Conservation (phyloP, 768 basidiomycete genomes). For the Pulveroboletus sp. region DNA sequence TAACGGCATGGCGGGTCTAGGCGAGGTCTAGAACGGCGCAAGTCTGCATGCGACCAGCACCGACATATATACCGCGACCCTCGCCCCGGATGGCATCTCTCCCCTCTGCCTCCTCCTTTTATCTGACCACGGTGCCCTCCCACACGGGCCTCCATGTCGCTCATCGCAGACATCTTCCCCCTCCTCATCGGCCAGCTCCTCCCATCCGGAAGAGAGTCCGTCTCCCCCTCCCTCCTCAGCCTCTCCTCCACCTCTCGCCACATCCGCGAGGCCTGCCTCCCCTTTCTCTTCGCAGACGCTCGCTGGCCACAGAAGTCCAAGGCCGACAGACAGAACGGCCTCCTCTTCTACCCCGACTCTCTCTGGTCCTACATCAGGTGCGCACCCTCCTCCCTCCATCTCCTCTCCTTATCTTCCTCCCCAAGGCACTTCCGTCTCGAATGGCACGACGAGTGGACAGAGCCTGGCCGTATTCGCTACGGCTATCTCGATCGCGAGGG, state of each 20-base stretch:
- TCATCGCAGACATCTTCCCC: slow-evolving; percentile 33
- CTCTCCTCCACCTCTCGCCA: slow-evolving; percentile 22
- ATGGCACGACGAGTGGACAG: slow-evolving; percentile 36
- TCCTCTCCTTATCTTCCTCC: background rate
- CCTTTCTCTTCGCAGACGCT: slow-evolving; percentile 29
- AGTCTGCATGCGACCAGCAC: background rate
- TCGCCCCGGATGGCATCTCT: slow-evolving; percentile 5
- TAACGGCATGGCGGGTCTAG: slow-evolving; percentile 14
- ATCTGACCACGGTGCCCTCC: background rate
- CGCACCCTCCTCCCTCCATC: background rate
- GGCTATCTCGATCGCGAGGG: slow-evolving; percentile 30
- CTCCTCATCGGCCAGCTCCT: slow-evolving; percentile 29
- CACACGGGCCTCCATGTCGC: slow-evolving; percentile 19
- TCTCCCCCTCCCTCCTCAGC: slow-evolving; percentile 17
- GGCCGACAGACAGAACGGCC: slow-evolving; percentile 17
- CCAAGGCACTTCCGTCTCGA: slow-evolving; percentile 30
- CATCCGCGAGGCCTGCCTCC: slow-evolving; percentile 29
- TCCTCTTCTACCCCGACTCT: slow-evolving; percentile 27
- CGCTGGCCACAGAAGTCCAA: slow-evolving; percentile 32
- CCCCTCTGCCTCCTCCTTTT: slow-evolving; percentile 8
- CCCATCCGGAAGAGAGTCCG: background rate
- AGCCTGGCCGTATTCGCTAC: slow-evolving; percentile 31
- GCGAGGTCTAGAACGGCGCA: slow-evolving; percentile 22
- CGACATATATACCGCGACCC: slow-evolving; percentile 15
- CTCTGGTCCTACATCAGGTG: slow-evolving; percentile 32